Conservation (phyloP, 73 alveolate genomes). For the Tetrahymena elliotti region DNA sequence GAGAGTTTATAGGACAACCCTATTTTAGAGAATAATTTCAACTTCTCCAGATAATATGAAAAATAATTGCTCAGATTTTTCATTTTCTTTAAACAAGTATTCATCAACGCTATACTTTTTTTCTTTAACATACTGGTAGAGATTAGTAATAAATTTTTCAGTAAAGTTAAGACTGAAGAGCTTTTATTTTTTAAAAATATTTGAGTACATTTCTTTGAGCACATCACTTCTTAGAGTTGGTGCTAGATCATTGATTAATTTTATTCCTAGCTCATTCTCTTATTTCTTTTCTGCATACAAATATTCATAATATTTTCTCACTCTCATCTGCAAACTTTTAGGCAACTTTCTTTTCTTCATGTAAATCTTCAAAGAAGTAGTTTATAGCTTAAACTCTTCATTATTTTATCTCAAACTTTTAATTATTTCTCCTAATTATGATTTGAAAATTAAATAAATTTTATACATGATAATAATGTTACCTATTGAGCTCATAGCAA, state of each 20-base stretch:
- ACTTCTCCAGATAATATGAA: not conserved
- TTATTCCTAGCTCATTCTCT: not conserved
- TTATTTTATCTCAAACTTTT: not conserved
- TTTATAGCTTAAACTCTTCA: not conserved
- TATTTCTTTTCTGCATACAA: not conserved
- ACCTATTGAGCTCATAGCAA: conserved; percentile 26
- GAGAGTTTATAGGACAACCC: not conserved
- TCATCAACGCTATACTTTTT: not conserved
- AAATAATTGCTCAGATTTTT: not conserved
- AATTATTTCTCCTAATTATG: not conserved
- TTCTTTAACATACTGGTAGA: not conserved
- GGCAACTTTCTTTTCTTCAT: not conserved
- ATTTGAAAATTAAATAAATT: not conserved
- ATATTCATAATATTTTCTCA: not conserved
- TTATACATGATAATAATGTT: not conserved
- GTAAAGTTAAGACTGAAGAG: not conserved
- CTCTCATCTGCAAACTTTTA: not conserved
- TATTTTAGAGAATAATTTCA: not conserved
- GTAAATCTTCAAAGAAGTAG: not conserved
- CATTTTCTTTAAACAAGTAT: not conserved
- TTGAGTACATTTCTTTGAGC: not conserved
- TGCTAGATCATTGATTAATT: not conserved
- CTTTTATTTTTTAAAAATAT: not conserved
- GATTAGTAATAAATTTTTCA: not conserved
- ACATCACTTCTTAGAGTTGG: not conserved